Conservation (phyloP, 192 early-diverging fungal species). For the Ambispora gerdemannii region DNA sequence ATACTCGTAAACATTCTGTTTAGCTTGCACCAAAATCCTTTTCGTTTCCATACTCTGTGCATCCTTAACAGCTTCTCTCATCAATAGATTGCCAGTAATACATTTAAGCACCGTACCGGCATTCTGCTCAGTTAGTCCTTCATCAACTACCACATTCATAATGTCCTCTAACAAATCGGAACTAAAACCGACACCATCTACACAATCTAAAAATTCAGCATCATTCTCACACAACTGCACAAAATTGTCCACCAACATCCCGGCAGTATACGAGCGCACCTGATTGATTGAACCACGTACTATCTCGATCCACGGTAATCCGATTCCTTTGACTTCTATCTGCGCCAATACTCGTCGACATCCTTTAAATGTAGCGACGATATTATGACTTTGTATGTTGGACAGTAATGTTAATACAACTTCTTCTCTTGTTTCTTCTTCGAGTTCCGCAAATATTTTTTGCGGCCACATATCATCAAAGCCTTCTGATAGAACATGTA, state of each 20-base stretch:
- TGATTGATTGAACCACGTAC: constrained; percentile 9
- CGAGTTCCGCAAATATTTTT: constrained; percentile 26
- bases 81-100: constrained; percentile 27
- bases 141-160: constrained; percentile 20
- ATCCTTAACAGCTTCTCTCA: constrained; percentile 15
- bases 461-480: constrained; percentile 31
- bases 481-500: constrained; percentile 23
- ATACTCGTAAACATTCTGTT: constrained; percentile 29
- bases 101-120: background rate
- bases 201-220: constrained; percentile 30
- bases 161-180: constrained; percentile 30
- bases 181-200: constrained; percentile 28
- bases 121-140: constrained; percentile 27
- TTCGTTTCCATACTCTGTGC: constrained; percentile 26
- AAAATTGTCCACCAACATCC: constrained; percentile 28
- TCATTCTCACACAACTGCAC: constrained; percentile 19
- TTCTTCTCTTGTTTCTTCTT: constrained; percentile 24
- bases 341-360: constrained; percentile 16
- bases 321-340: constrained; percentile 27
- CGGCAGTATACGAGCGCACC: background rate
- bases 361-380: constrained; percentile 18
- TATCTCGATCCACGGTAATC: constrained; percentile 27
- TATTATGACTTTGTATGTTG: constrained; percentile 22
- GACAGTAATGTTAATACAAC: constrained; percentile 20
- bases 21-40: constrained; percentile 4